These are phyloP conservation scores for Arachnomyces sp. DNA, from an alignment of 2,329 filamentous ascomycete species.

Conservation along the genomic window DNA sequence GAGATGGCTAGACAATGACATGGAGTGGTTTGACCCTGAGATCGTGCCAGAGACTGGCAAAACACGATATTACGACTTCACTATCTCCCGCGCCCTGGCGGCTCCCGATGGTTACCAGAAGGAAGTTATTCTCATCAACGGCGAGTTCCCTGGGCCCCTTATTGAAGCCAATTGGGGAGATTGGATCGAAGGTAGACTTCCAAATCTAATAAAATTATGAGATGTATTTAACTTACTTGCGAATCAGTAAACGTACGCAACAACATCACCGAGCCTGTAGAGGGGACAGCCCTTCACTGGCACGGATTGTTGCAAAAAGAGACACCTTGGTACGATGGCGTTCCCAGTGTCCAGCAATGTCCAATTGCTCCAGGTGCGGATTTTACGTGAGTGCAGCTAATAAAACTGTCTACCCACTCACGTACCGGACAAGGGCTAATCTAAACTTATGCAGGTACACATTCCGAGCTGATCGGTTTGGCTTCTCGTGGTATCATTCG, in stretches of 20 bases:
- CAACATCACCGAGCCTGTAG: constrained; percentile 9
- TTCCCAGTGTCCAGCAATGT: constrained; percentile 31
- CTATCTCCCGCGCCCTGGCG: constrained; percentile 15
- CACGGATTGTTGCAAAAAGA: constrained; percentile 28
- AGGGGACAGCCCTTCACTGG: constrained; percentile 15
- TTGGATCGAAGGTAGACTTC: constrained; percentile 13
- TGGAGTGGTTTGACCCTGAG: too few species aligned
- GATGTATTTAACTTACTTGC: constrained; percentile 1
- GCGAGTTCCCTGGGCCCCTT: constrained; percentile 25
- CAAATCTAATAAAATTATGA: constrained; percentile 22
- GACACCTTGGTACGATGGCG: constrained; percentile 14
- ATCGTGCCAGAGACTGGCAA: constrained; percentile 16
- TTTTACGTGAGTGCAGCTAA: constrained; percentile 24
- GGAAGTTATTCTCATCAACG: constrained; percentile 24
- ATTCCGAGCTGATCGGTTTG: constrained; percentile 23
- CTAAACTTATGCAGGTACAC: constrained; percentile 15
- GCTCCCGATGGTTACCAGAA: constrained; percentile 23
- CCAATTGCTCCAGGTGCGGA: constrained; percentile 27
- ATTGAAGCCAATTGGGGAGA: constrained; percentile 31
- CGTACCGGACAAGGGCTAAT: constrained; percentile 1
- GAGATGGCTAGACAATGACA: too few species aligned
- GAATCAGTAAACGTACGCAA: not conserved
- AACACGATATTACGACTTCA: constrained; percentile 24
- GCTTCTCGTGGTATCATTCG: constrained; percentile 27
- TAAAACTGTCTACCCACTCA: not conserved